A percentile compares a stretch with the other conserved stretches of the same genome.
Conservation (phyloP, 768 basidiomycete species). For the Amanita rubescens region DNA sequence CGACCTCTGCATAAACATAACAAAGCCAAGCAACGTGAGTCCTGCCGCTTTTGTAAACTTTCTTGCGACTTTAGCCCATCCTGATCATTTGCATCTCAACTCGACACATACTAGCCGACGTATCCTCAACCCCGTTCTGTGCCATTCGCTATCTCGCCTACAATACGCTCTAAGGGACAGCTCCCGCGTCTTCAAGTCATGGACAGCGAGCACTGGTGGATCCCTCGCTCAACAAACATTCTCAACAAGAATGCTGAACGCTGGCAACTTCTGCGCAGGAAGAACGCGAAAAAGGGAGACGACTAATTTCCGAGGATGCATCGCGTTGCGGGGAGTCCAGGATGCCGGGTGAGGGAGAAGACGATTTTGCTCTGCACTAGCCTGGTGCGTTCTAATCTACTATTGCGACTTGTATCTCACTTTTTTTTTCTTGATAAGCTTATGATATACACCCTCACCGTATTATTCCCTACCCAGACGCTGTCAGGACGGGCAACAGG, state of each 20-base stretch:
- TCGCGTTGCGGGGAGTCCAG: conserved; percentile 44
- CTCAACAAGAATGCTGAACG: conserved; percentile 36
- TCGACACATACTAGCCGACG: neutral
- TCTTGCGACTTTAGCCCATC: neutral
- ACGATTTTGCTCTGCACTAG: conserved; percentile 60
- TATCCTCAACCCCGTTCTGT: neutral
- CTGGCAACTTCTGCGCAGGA: conserved; percentile 29
- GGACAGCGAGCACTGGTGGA: conserved; percentile 52
- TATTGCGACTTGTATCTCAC: neutral
- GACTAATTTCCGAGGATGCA: conserved; percentile 48
- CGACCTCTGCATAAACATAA: too few species aligned
- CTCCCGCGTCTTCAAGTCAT: conserved; percentile 12
- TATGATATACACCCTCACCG: conserved; percentile 54
- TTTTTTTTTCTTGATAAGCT: conserved; percentile 25
- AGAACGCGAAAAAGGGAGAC: conserved; percentile 23
- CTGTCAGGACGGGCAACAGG: conserved; percentile 64
- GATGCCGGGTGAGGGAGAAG: conserved; percentile 42
- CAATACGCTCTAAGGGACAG: neutral
- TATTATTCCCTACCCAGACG: conserved; percentile 59
- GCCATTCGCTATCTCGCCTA: neutral
- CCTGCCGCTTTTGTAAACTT: too few species aligned
- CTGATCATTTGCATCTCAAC: neutral
- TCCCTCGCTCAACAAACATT: conserved; percentile 68
- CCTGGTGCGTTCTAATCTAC: conserved; percentile 23
- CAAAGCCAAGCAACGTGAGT: too few species aligned